phyloP scores from a whole-genome alignment of 2,329 filamentous ascomycete species.

The Ascochyta fabae region DNA sequence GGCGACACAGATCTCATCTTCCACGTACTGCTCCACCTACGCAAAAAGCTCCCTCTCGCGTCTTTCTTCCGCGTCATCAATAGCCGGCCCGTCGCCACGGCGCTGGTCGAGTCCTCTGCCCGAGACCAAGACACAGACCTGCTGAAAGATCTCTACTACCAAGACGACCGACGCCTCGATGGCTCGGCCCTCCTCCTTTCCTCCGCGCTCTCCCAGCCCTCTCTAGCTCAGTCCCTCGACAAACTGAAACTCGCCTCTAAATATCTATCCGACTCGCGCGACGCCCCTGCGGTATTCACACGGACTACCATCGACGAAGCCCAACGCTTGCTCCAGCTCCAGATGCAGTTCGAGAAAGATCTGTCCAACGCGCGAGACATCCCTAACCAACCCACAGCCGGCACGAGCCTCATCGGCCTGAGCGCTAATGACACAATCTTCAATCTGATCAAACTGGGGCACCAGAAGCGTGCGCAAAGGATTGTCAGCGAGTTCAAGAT shows the following conservation, averaged over 20 bases:
- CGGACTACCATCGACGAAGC: conserved; percentile 80
- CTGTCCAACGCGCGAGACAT: conserved; percentile 63
- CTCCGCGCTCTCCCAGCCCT: conserved; percentile 78
- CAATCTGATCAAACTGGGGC: conserved; percentile 81
- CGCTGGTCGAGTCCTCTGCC: conserved; percentile 86
- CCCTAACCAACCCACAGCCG: conserved; percentile 14
- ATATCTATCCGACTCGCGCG: conserved; percentile 82
- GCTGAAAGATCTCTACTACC: conserved; percentile 95
- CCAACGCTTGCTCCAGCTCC: conserved; percentile 78
- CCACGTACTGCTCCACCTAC: conserved; percentile 84
- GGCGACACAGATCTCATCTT: conserved; percentile 94
- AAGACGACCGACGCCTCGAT: conserved; percentile 89
- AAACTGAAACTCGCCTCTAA: conserved; percentile 89
- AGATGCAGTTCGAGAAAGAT: conserved; percentile 86
- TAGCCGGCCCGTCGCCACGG: conserved; percentile 80
- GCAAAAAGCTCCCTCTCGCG: conserved; percentile 87
- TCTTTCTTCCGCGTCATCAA: conserved; percentile 94
- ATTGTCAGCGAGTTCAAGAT: conserved; percentile 89
- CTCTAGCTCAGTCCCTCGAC: conserved; percentile 74
- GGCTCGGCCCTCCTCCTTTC: conserved; percentile 85
- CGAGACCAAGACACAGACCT: conserved; percentile 78
- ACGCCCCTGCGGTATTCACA: conserved; percentile 73
- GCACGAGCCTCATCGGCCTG: conserved; percentile 75
- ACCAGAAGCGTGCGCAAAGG: conserved; percentile 84
- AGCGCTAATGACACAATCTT: conserved; percentile 92